phyloP scores from a whole-genome alignment of 177 flowering plant genomes.

The Telopea speciosissima region DNA sequence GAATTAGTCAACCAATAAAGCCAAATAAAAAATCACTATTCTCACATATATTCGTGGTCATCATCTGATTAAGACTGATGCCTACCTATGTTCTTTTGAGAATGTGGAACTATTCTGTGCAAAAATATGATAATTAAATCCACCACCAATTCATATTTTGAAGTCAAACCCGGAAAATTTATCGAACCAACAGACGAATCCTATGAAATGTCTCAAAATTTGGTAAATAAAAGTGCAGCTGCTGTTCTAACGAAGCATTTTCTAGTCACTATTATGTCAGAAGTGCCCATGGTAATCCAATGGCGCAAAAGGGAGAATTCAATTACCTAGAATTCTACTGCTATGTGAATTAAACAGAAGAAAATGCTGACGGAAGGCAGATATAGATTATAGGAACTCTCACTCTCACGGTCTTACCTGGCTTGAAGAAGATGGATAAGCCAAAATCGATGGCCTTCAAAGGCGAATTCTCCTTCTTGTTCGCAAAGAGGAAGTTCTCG shows the following conservation, averaged over 20 bases:
- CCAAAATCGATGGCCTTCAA: conserved; percentile 78
- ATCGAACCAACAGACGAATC: neutral
- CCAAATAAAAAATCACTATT: neutral
- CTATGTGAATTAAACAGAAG: neutral
- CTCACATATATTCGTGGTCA: too few species aligned
- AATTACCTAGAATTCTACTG: neutral
- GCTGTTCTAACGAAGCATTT: neutral
- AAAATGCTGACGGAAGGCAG: neutral
- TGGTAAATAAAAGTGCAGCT: neutral
- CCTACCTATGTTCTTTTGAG: neutral
- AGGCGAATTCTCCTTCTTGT: conserved; percentile 80
- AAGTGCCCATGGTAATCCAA: neutral
- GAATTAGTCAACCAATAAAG: neutral
- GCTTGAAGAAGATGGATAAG: conserved; percentile 71
- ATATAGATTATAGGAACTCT: neutral
- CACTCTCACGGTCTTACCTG: conserved; percentile 42
- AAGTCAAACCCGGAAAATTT: neutral
- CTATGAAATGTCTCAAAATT: neutral
- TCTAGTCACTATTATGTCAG: neutral
- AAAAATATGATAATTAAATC: neutral
- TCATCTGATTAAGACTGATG: neutral
- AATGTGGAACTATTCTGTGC: neutral
- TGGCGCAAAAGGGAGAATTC: neutral
- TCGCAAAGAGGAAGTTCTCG: conserved; percentile 70
- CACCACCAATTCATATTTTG: neutral